These are phyloP conservation scores for Malania oleifera DNA, from an alignment of 164 flowering plant genomes.

Conservation along the genomic window DNA sequence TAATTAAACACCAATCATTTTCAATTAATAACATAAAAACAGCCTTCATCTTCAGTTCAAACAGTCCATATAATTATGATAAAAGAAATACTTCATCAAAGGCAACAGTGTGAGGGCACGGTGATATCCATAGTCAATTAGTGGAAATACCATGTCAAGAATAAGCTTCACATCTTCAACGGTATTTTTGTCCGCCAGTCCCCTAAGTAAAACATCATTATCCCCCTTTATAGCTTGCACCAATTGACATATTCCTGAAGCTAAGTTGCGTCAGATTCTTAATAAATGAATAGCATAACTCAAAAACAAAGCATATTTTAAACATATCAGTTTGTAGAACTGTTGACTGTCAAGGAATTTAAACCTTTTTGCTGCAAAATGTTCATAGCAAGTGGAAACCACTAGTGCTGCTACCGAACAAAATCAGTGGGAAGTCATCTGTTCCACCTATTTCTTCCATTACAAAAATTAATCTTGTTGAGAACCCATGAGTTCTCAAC, in stretches of 20 bases:
- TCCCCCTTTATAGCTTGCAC: slow-evolving; percentile 56
- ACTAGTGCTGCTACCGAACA: too few species aligned
- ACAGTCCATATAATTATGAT: too few species aligned
- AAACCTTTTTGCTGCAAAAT: too few species aligned
- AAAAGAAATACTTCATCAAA: background rate
- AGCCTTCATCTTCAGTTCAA: background rate
- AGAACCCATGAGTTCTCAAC: too few species aligned
- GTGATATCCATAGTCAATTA: slow-evolving; percentile 6
- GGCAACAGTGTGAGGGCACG: background rate
- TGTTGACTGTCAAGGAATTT: too few species aligned
- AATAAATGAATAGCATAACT: too few species aligned
- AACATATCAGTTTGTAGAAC: too few species aligned
- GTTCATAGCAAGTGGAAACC: too few species aligned
- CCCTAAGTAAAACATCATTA: slow-evolving; percentile 43
- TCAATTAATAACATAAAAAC: background rate
- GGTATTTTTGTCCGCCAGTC: slow-evolving; percentile 44
- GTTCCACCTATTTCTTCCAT: too few species aligned
- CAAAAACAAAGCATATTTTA: too few species aligned
- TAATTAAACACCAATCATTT: background rate
- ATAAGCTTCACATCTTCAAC: slow-evolving; percentile 61
- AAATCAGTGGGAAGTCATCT: too few species aligned
- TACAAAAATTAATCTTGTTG: too few species aligned
- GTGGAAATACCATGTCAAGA: slow-evolving; percentile 72
- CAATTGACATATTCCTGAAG: slow-evolving; percentile 51
- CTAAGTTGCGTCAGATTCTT: slow-evolving; percentile 18